Evolutionary conservation across 2,329 filamentous ascomycete species (phyloP).

Genomic region (Microsporum canis): DNA sequence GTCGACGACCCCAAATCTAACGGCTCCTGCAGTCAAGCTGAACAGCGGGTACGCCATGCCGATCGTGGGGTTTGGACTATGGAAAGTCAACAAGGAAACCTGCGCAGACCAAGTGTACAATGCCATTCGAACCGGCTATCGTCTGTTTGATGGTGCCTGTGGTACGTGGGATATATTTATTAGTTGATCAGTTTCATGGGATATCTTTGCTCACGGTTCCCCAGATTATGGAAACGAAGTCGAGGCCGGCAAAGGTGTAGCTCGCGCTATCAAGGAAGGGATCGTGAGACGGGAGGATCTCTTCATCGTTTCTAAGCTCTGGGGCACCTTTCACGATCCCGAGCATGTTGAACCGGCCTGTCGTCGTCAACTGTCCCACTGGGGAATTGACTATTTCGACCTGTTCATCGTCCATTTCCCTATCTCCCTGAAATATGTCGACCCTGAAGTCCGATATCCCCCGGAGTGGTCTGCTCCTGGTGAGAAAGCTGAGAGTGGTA

Average conservation of each 20-base stretch:
- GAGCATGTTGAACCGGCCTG: constrained; percentile 65
- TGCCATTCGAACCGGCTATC: constrained; percentile 50
- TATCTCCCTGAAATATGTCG: constrained; percentile 72
- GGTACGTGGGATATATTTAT: constrained; percentile 28
- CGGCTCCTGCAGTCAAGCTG: constrained; percentile 12
- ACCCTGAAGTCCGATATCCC: constrained; percentile 66
- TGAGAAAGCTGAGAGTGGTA: constrained; percentile 51
- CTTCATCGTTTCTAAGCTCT: constrained; percentile 87
- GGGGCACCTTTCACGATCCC: constrained; percentile 80
- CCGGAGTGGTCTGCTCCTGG: constrained; percentile 64
- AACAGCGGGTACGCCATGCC: constrained; percentile 31
- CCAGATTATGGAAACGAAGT: constrained; percentile 74
- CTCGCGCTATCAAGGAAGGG: constrained; percentile 68
- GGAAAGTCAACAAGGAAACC: constrained; percentile 68
- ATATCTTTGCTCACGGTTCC: background rate
- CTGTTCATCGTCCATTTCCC: constrained; percentile 86
- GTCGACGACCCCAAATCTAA: background rate
- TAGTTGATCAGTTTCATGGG: background rate
- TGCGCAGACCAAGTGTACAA: constrained; percentile 70
- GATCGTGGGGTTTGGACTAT: constrained; percentile 45
- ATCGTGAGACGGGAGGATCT: constrained; percentile 75
- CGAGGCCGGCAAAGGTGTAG: constrained; percentile 64
- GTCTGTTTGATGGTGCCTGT: constrained; percentile 50
- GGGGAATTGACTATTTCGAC: constrained; percentile 81
- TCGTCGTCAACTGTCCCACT: constrained; percentile 67